phyloP scores from a whole-genome alignment of 495 filamentous ascomycete species.

The Lindgomyces ingoldianus region DNA sequence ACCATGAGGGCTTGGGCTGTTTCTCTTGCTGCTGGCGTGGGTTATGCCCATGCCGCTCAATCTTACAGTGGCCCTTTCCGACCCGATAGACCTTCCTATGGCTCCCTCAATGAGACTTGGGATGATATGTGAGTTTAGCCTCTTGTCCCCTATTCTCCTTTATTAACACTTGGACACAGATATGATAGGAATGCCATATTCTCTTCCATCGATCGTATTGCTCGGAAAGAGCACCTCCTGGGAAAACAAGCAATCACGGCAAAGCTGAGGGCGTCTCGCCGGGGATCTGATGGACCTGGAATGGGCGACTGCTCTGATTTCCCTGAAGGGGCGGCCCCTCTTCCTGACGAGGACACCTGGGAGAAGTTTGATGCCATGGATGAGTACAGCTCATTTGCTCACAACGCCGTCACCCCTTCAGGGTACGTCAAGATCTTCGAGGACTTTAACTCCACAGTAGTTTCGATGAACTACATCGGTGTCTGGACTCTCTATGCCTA shows the following conservation, averaged over 20 bases:
- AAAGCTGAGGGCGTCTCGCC: not conserved
- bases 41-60: not conserved
- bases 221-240: not conserved
- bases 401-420: not conserved
- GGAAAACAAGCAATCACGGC: not conserved
- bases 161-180: not conserved
- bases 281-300: not conserved
- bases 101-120: not conserved
- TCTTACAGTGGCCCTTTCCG: not conserved
- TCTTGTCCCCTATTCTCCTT: not conserved
- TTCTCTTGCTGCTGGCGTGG: not conserved
- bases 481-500: not conserved
- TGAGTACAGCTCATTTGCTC: not conserved
- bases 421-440: constrained; percentile 1
- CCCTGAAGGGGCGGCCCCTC: not conserved
- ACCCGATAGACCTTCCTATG: not conserved
- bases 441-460: constrained; percentile 9
- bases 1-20: too few relatives aligned
- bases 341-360: not conserved
- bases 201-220: not conserved
- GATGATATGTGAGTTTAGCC: not conserved
- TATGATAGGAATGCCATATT: not conserved
- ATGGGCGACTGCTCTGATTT: not conserved
- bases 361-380: not conserved
- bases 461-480: not conserved